Conservation (phyloP, 83 land plant genomes). For the Thuja plicata region DNA sequence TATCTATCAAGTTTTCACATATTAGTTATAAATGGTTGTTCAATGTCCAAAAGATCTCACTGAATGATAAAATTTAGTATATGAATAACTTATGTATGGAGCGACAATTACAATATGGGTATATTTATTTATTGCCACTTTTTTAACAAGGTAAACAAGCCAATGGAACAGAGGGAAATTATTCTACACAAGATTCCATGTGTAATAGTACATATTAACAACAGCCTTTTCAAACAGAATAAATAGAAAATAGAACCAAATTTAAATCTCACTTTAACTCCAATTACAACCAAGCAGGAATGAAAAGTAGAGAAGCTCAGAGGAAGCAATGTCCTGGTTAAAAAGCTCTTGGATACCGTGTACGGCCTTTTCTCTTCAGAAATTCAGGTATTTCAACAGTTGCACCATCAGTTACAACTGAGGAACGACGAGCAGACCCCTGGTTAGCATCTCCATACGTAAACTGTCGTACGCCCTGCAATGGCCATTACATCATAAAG, state of each 20-base stretch:
- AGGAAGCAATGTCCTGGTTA: neutral
- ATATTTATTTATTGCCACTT: neutral
- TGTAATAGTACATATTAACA: neutral
- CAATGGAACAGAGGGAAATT: neutral
- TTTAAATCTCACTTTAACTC: neutral
- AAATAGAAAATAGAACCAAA: slow-evolving; percentile 7
- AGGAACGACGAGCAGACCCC: slow-evolving; percentile 47
- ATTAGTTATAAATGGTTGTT: neutral
- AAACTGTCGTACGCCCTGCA: slow-evolving; percentile 46
- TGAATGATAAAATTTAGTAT: neutral
- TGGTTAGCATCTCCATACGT: slow-evolving; percentile 41
- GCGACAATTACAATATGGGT: neutral
- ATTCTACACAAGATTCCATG: slow-evolving; percentile 4
- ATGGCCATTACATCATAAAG: neutral
- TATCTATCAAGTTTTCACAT: neutral
- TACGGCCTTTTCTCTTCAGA: slow-evolving; percentile 82
- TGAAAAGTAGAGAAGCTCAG: neutral
- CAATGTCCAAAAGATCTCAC: neutral
- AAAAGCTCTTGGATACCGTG: slow-evolving; percentile 72
- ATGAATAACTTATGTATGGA: neutral
- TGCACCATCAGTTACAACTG: slow-evolving; percentile 50
- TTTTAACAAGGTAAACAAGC: neutral
- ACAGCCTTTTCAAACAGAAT: neutral
- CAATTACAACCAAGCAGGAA: slow-evolving; percentile 5
- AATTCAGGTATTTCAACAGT: slow-evolving; percentile 90